A percentile compares a stretch with the other conserved stretches of the same genome.
phyloP scores from a whole-genome alignment of 495 filamentous ascomycete genomes.

The Aspergillus hancockii region DNA sequence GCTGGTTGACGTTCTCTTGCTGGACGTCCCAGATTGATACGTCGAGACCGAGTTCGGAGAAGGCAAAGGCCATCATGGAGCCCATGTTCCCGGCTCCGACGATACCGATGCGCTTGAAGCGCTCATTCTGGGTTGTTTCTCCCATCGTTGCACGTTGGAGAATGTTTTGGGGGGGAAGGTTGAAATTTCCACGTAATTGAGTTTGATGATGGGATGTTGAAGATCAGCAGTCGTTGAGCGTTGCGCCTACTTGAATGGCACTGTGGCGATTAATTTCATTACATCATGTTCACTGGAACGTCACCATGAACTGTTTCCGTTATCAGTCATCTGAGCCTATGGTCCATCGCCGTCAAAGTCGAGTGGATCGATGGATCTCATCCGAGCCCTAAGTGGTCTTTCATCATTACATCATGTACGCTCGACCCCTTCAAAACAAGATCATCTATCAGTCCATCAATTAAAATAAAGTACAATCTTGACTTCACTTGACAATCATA shows the following conservation, averaged over 20 bases:
- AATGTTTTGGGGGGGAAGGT: too few species aligned
- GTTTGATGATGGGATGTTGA: too few species aligned
- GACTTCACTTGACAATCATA: too few species aligned
- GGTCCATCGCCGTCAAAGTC: background rate
- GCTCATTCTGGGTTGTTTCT: constrained; percentile 8
- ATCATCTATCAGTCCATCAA: background rate
- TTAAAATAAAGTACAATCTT: background rate
- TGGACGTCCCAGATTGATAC: constrained; percentile 64
- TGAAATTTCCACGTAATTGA: too few species aligned
- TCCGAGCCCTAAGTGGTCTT: background rate
- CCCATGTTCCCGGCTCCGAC: constrained; percentile 70
- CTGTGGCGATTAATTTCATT: background rate
- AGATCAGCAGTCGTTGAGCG: too few species aligned
- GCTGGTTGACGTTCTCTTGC: constrained; percentile 47
- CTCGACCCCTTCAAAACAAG: background rate
- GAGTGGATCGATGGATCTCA: too few species aligned
- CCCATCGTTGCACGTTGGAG: too few species aligned
- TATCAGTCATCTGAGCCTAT: background rate
- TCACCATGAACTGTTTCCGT: too few species aligned
- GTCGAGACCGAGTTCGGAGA: constrained; percentile 60
- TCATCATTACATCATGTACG: constrained; percentile 20
- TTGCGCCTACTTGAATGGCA: too few species aligned
- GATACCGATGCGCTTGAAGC: constrained; percentile 55
- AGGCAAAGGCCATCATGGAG: constrained; percentile 62
- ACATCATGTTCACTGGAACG: too few species aligned